Conservation (phyloP, 1,284 basidiomycete genomes). For the Neonothopanus nambi region DNA sequence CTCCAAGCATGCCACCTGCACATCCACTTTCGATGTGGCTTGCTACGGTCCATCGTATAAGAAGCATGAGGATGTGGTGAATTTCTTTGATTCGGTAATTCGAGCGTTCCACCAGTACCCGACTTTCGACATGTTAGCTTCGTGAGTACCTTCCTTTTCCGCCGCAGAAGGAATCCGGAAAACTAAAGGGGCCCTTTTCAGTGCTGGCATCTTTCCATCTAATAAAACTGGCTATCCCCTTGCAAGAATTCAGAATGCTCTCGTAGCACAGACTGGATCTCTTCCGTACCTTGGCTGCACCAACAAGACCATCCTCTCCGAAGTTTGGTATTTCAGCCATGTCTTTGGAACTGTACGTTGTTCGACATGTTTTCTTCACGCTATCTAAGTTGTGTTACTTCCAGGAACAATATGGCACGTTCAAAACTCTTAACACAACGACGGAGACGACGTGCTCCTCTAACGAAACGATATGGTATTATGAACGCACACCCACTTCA, state of each 20-base stretch:
- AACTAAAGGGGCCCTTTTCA: conserved; percentile 20
- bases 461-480: conserved; percentile 53
- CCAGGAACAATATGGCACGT: conserved; percentile 66
- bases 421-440: conserved; percentile 58
- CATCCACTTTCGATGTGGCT: conserved; percentile 70
- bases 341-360: conserved; percentile 56
- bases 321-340: conserved; percentile 71
- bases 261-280: conserved; percentile 60
- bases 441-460: conserved; percentile 51
- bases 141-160: conserved; percentile 43
- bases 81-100: conserved; percentile 69
- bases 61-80: conserved; percentile 66
- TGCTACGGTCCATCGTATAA: conserved; percentile 67
- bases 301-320: conserved; percentile 57
- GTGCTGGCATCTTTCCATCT: conserved; percentile 66
- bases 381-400: neutral
- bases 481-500: conserved; percentile 51
- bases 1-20: conserved; percentile 79
- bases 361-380: neutral
- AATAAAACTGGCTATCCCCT: conserved; percentile 69
- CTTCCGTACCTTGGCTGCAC: conserved; percentile 65
- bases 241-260: conserved; percentile 50
- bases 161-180: no score
- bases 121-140: conserved; percentile 62
- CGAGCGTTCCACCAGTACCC: conserved; percentile 63